Base-by-base conservation (phyloP, 345 rosid genomes). In the Excoecaria cochinchinensis region DNA sequence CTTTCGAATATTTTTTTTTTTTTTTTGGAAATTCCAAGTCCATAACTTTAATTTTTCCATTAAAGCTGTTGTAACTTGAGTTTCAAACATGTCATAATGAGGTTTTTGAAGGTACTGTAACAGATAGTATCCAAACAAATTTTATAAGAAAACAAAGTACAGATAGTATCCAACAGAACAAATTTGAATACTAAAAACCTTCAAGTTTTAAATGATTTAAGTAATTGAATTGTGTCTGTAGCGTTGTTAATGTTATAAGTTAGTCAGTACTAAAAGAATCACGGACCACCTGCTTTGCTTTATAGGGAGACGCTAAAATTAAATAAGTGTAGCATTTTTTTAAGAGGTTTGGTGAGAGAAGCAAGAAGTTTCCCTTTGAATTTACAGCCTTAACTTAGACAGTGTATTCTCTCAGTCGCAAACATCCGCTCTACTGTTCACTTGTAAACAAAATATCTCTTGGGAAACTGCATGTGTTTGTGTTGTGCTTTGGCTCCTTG, bases 221-320 rank as follows among this genome's bases (percentile, higher is more conserved):
- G 58, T 56, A 16, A 36, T 40, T 46, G 69, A 60, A 62, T 71
- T 44, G 50, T 42, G 15, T 47, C 40, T 76, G 70, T 59, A 69
- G 39, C 77, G 76, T 58, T 80, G 52, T 12, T 47, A 65, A 17
- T 73, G 50, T 44, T 77, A 53, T 36, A 55, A 19, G 39, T 59
- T 5, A 22, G 36, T 53, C 14, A 22, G 36, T 53, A 64, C 74
- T 31, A 70, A 76, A 67, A 73, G 82, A 77, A 76, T 76, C 76
- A 73, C 79, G 85, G 85, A 80, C 81, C 85, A 74, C 87, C 61
- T 74, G 81, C 71, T 63, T 73, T 78, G 79, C 84, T 80, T 84
- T 73, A 66, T 70, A 75, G 58, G 51, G 59, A 51, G 5, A 31
- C 47, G 31, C 13, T 52, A 53, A 70, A 31, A 74, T 64, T 71